Evolutionary conservation across 83 land plant species (phyloP).

Genomic region (Isoetes engelmannii): DNA sequence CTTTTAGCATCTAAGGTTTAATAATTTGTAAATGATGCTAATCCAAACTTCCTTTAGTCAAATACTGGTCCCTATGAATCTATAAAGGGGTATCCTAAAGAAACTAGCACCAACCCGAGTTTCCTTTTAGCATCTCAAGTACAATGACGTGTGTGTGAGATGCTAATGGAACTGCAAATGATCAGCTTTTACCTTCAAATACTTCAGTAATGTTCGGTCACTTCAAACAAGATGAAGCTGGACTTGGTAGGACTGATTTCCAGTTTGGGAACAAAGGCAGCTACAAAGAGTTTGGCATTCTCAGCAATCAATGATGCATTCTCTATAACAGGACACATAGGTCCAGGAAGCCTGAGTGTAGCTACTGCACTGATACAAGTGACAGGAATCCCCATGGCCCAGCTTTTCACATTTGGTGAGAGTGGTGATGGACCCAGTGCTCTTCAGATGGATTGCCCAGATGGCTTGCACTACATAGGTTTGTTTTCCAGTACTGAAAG

Average conservation of each 20-base stretch:
- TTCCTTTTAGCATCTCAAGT: too few relatives aligned
- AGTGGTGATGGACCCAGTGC: neutral
- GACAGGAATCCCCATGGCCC: slow-evolving; percentile 4
- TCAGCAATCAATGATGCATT: slow-evolving; percentile 13
- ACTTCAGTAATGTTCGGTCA: too few relatives aligned
- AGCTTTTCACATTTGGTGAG: slow-evolving; percentile 6
- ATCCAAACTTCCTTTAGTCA: too few relatives aligned
- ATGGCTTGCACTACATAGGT: slow-evolving; percentile 9
- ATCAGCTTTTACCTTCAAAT: too few relatives aligned
- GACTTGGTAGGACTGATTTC: slow-evolving; percentile 13
- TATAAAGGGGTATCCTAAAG: too few relatives aligned
- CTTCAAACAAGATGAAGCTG: slow-evolving; percentile 1
- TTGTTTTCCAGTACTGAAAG: slow-evolving; percentile 8
- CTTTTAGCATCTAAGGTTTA: too few relatives aligned
- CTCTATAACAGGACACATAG: slow-evolving; percentile 9
- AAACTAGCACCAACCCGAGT: too few relatives aligned
- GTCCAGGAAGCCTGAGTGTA: slow-evolving; percentile 11
- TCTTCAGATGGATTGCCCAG: slow-evolving; percentile 11
- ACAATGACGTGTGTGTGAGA: too few relatives aligned
- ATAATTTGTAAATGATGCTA: too few relatives aligned
- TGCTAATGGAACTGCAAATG: too few relatives aligned
- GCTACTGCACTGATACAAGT: slow-evolving; percentile 1
- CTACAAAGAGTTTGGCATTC: slow-evolving; percentile 13
- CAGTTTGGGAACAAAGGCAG: slow-evolving; percentile 1
- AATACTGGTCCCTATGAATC: too few relatives aligned